phyloP scores from a whole-genome alignment of 257 asterid genomes.

The Vinca minor region DNA sequence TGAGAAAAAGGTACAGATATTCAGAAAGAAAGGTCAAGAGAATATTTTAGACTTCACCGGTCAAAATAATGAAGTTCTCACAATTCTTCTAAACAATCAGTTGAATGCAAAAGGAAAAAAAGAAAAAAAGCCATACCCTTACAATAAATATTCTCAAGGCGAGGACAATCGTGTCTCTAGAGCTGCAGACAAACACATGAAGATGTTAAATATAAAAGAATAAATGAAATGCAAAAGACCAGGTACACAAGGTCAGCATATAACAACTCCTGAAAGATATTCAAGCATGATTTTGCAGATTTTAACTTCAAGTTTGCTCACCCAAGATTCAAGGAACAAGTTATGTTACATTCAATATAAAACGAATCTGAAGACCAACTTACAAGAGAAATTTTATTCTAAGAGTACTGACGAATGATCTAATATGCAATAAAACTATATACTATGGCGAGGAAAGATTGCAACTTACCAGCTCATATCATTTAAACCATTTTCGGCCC shows the following conservation, averaged over 20 bases:
- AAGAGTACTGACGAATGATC: background rate
- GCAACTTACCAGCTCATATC: conserved; percentile 57
- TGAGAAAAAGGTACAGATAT: background rate
- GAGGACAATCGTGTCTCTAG: conserved; percentile 88
- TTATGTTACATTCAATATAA: background rate
- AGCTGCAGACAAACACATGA: conserved; percentile 48
- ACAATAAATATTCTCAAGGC: conserved; percentile 55
- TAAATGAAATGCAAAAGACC: no score
- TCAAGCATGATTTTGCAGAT: background rate
- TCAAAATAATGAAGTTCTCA: background rate
- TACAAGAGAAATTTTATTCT: background rate
- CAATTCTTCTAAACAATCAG: conserved; percentile 1
- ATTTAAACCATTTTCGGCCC: conserved; percentile 50
- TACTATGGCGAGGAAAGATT: background rate
- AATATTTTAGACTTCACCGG: background rate
- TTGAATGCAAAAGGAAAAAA: conserved; percentile 9
- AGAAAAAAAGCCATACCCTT: conserved; percentile 60
- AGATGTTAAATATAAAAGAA: conserved; percentile 5
- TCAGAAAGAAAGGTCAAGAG: background rate
- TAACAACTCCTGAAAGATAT: no score
- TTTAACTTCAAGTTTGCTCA: background rate
- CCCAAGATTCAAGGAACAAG: background rate
- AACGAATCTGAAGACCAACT: no score
- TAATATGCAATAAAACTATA: background rate
- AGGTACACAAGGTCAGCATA: no score